phyloP scores from a whole-genome alignment of 768 basidiomycete species.

The Boletellus ananiceps region DNA sequence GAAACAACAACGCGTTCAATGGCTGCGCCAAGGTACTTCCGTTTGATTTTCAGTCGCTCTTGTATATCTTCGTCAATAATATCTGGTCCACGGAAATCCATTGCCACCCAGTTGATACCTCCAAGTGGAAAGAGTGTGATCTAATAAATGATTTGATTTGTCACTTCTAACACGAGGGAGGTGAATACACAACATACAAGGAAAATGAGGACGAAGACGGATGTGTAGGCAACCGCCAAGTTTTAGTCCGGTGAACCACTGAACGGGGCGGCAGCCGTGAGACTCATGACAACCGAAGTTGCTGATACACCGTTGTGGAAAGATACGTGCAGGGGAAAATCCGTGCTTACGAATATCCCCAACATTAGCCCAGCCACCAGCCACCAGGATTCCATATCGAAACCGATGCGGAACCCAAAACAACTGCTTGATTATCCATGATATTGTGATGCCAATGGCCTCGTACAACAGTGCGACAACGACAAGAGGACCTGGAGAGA shows the following conservation, averaged over 20 bases:
- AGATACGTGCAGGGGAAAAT: background rate
- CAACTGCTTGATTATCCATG: slow-evolving; percentile 52
- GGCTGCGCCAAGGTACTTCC: slow-evolving; percentile 19
- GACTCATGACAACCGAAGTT: slow-evolving; percentile 58
- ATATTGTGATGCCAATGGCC: slow-evolving; percentile 47
- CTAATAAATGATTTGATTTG: slow-evolving; percentile 25
- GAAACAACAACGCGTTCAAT: slow-evolving; percentile 10
- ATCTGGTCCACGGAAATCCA: slow-evolving; percentile 65
- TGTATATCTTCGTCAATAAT: slow-evolving; percentile 53
- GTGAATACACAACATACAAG: slow-evolving; percentile 36
- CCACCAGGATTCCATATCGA: slow-evolving; percentile 62
- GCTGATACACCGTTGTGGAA: slow-evolving; percentile 36
- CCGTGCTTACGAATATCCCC: slow-evolving; percentile 60
- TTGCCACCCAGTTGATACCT: slow-evolving; percentile 47
- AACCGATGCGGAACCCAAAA: slow-evolving; percentile 81
- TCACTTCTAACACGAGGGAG: background rate
- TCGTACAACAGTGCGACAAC: slow-evolving; percentile 61
- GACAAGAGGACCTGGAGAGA: slow-evolving; percentile 51
- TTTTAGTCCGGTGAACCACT: slow-evolving; percentile 52
- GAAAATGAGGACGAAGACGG: slow-evolving; percentile 57
- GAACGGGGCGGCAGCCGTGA: slow-evolving; percentile 61
- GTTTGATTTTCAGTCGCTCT: slow-evolving; percentile 39
- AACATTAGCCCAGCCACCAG: slow-evolving; percentile 65
- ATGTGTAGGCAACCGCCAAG: slow-evolving; percentile 62
- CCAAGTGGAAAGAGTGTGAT: slow-evolving; percentile 65